Conservation (phyloP, 768 basidiomycete genomes). For the Hysterangium stoloniferum region DNA sequence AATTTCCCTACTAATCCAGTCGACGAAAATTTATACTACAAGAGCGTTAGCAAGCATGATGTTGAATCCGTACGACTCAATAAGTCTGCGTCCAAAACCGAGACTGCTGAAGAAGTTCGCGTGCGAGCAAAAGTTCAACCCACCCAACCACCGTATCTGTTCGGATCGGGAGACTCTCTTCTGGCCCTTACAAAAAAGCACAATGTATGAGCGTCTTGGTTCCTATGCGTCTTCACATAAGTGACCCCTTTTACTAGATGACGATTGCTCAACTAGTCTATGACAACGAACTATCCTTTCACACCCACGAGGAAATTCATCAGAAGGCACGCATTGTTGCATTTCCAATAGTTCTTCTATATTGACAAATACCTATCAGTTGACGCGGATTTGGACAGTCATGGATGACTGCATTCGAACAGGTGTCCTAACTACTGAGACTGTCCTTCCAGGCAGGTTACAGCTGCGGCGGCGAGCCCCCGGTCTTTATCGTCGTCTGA, state of each 20-base stretch:
- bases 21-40: conserved; percentile 94
- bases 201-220: conserved; percentile 49
- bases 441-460: conserved; percentile 81
- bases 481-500: conserved; percentile 80
- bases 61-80: conserved; percentile 71
- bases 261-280: conserved; percentile 92
- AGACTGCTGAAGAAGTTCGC: conserved; percentile 15
- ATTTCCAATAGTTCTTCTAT: neutral
- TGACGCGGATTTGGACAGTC: conserved; percentile 79
- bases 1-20: conserved; percentile 32
- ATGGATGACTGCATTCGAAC: conserved; percentile 89
- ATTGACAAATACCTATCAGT: conserved; percentile 20
- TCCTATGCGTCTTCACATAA: conserved; percentile 2
- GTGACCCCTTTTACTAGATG: conserved; percentile 40
- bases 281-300: conserved; percentile 83
- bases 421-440: conserved; percentile 75
- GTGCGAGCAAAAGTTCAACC: conserved; percentile 20
- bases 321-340: conserved; percentile 48
- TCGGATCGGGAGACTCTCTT: conserved; percentile 68
- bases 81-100: neutral
- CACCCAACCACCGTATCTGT: conserved; percentile 75
- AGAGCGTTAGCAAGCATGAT: conserved; percentile 73
- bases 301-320: conserved; percentile 67
- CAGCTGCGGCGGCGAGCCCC: conserved; percentile 76
- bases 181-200: conserved; percentile 69